Evolutionary conservation across 2,329 filamentous ascomycete species (phyloP).

Genomic region (Lomentospora prolificans): DNA sequence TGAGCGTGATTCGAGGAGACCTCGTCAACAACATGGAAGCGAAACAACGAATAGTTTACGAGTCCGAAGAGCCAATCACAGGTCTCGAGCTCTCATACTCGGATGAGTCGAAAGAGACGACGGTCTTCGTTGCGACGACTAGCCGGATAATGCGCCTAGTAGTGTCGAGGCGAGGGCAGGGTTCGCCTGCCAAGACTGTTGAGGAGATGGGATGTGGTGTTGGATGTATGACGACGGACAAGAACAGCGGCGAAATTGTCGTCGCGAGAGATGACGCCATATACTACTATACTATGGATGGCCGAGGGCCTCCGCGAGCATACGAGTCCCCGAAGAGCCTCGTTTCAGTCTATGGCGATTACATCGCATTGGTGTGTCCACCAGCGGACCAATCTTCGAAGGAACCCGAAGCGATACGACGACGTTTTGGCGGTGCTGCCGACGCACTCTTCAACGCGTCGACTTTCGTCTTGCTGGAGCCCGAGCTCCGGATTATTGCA

Average conservation of each 20-base stretch:
- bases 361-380: slow-evolving; percentile 78
- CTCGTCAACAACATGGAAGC: slow-evolving; percentile 91
- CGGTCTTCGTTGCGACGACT: slow-evolving; percentile 86
- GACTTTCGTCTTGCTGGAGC: slow-evolving; percentile 85
- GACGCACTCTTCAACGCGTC: slow-evolving; percentile 80
- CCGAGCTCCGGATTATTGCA: slow-evolving; percentile 79
- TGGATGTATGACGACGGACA: slow-evolving; percentile 90
- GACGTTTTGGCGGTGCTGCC: slow-evolving; percentile 63
- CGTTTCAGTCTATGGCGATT: slow-evolving; percentile 70
- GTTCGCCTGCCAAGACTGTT: slow-evolving; percentile 75
- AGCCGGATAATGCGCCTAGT: slow-evolving; percentile 76
- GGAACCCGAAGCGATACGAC: slow-evolving; percentile 50
- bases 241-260: slow-evolving; percentile 70
- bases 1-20: slow-evolving; percentile 88
- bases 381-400: slow-evolving; percentile 26
- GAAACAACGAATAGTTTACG: slow-evolving; percentile 87
- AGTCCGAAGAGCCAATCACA: slow-evolving; percentile 93
- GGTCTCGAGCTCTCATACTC: slow-evolving; percentile 68
- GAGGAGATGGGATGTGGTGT: slow-evolving; percentile 85
- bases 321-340: slow-evolving; percentile 87
- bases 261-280: slow-evolving; percentile 93
- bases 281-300: slow-evolving; percentile 82
- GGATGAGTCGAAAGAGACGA: slow-evolving; percentile 45
- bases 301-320: slow-evolving; percentile 76
- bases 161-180: slow-evolving; percentile 81